A percentile compares a stretch with the other conserved stretches of the same genome.
These are phyloP conservation scores for Trametes polyzona DNA, from an alignment of 1,284 basidiomycete species.

Conservation along the genomic window DNA sequence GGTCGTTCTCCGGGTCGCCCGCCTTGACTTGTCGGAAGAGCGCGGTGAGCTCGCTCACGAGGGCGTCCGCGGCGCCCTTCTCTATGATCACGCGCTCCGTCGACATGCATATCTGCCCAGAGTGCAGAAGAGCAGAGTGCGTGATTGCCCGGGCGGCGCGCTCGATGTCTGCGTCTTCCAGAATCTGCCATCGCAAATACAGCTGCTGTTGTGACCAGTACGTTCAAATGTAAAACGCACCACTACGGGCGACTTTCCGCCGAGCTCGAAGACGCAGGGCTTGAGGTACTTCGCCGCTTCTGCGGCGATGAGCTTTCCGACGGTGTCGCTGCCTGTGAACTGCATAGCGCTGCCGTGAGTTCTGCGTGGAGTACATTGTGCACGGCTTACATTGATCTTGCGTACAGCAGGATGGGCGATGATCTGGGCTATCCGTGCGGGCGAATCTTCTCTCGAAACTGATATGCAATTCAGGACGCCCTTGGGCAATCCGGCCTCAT, in stretches of 20 bases:
- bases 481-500: conserved; percentile 29
- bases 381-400: conserved; percentile 28
- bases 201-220: neutral
- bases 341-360: neutral
- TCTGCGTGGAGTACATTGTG: neutral
- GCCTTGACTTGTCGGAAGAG: conserved; percentile 45
- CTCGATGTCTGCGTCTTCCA: conserved; percentile 63
- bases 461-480: conserved; percentile 30
- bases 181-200: conserved; percentile 43
- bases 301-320: conserved; percentile 17
- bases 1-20: conserved; percentile 35
- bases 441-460: conserved; percentile 21
- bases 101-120: conserved; percentile 75
- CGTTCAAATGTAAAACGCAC: conserved; percentile 37
- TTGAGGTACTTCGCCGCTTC: conserved; percentile 25
- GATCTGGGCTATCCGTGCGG: conserved; percentile 23
- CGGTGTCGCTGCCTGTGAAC: conserved; percentile 24
- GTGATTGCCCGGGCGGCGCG: conserved; percentile 59
- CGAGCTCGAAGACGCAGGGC: conserved; percentile 25
- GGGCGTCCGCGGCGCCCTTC: conserved; percentile 31
- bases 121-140: conserved; percentile 62
- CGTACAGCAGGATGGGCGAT: conserved; percentile 29
- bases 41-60: conserved; percentile 30
- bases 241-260: conserved; percentile 66
- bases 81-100: conserved; percentile 71